Conservation (phyloP, 768 basidiomycete species). For the Hortiboletus campestris region DNA sequence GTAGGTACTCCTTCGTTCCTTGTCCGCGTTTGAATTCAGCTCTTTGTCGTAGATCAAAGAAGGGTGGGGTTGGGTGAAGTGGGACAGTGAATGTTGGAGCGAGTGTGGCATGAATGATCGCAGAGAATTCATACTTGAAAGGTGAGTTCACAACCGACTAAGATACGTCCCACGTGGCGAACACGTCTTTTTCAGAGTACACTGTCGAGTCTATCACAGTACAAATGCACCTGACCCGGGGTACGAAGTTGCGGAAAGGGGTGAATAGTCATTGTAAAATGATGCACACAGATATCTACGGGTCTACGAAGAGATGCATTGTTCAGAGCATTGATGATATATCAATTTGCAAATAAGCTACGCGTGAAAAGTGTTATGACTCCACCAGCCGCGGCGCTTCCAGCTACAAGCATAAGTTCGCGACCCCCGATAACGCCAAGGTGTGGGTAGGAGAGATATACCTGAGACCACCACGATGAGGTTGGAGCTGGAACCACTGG, state of each 20-base stretch:
- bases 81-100: slow-evolving; percentile 52
- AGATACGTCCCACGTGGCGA: background rate
- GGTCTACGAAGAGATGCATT: background rate
- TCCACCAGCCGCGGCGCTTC: slow-evolving; percentile 30
- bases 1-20: slow-evolving; percentile 33
- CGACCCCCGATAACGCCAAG: slow-evolving; percentile 10
- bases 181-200: slow-evolving; percentile 18
- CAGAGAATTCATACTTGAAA: slow-evolving; percentile 46
- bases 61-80: slow-evolving; percentile 66
- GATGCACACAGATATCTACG: background rate
- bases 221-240: slow-evolving; percentile 3
- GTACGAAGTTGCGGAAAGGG: slow-evolving; percentile 3
- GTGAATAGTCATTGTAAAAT: background rate
- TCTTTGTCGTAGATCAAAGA: slow-evolving; percentile 49
- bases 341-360: slow-evolving; percentile 20
- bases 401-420: slow-evolving; percentile 29
- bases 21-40: background rate
- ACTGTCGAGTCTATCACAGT: slow-evolving; percentile 32
- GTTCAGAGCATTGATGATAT: background rate
- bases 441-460: slow-evolving; percentile 9
- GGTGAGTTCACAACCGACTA: slow-evolving; percentile 28
- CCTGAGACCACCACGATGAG: slow-evolving; percentile 10
- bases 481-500: background rate
- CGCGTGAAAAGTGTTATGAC: slow-evolving; percentile 22
- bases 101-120: slow-evolving; percentile 40